phyloP scores from a whole-genome alignment of 176 grass and related monocot species.

The Zea luxurians region DNA sequence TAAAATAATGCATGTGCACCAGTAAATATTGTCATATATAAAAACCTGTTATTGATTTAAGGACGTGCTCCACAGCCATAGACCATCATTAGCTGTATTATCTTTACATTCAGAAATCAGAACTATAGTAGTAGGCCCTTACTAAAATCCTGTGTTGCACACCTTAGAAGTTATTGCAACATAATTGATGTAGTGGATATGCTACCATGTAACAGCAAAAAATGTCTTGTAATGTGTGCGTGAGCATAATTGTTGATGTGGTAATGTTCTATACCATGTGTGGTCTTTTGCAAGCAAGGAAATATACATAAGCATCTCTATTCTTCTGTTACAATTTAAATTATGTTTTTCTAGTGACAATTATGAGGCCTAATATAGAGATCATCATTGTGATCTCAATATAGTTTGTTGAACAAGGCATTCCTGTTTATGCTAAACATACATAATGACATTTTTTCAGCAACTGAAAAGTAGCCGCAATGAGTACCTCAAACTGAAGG shows the following conservation, averaged over 20 bases:
- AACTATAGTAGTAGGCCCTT: not conserved
- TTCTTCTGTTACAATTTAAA: not conserved
- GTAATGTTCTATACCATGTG: not conserved
- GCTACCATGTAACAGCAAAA: not conserved
- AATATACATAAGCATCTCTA: not conserved
- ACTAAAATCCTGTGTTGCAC: not conserved
- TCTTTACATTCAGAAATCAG: not conserved
- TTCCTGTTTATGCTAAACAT: not conserved
- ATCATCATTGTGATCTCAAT: not conserved
- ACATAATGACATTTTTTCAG: conserved; percentile 21
- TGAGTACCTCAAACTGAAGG: conserved; percentile 73
- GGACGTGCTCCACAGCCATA: not conserved
- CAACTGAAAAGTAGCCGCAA: conserved; percentile 64
- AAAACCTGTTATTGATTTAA: not conserved
- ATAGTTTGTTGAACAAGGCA: not conserved
- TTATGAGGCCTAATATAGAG: not conserved
- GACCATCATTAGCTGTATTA: not conserved
- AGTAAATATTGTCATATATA: not conserved
- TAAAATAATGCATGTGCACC: not conserved
- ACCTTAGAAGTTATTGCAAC: not conserved
- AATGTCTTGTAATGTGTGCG: not conserved
- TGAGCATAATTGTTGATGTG: not conserved
- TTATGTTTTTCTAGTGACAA: not conserved
- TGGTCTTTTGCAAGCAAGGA: not conserved
- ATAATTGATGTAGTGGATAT: not conserved